Evolutionary conservation across 345 rosid genomes (phyloP), one percentile per base, ranked within the genome.

Genomic region (Melastoma malabathricum): DNA sequence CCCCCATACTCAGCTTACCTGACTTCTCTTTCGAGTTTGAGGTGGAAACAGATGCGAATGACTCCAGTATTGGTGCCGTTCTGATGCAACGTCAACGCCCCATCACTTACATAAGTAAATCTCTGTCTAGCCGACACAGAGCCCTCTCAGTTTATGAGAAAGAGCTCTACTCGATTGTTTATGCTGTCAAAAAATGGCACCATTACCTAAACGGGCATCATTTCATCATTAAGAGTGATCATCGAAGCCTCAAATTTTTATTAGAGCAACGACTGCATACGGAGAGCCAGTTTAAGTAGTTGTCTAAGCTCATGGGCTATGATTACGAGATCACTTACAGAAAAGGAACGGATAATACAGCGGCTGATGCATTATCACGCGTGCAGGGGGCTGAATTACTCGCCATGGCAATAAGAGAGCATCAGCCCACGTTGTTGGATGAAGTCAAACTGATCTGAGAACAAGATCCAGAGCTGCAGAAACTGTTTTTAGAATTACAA

Each of bases 241-340:
- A 52, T 27, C 41, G 29, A n/a, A 52, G 56, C 19, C 43, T 52
- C 10, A 52, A 52, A 27, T 27, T 27, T n/a, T 15, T 52, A 9
- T 34, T 34, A 19, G 56, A 52, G 38, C 15, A 50, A 12, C 19
- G 29, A 15, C 3, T 50, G 14, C 23, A 19, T 13, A 50, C 27
- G 7, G 18, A 17, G 2, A 14, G 12, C 4, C 56, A 52, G 15
- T 43, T 27, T n/a, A n/a, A 12, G 0, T 52, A 19, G 56, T 29
- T 52, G 39, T 8, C 56, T 3, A 14, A 27, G 44, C 17, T 52
- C 19, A n/a, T 52, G 18, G 56, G 56, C 3, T 52, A 13, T 12
- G 44, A 52, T 34, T 52, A 27, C n/a, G 56, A 52, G n/a, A 52
- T 52, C 15, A 1, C 1, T 9, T 31, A 52, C 14, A 52, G 29